Base-by-base conservation (phyloP, 208 protist genomes). In the Tritrichomonas musculus region DNA sequence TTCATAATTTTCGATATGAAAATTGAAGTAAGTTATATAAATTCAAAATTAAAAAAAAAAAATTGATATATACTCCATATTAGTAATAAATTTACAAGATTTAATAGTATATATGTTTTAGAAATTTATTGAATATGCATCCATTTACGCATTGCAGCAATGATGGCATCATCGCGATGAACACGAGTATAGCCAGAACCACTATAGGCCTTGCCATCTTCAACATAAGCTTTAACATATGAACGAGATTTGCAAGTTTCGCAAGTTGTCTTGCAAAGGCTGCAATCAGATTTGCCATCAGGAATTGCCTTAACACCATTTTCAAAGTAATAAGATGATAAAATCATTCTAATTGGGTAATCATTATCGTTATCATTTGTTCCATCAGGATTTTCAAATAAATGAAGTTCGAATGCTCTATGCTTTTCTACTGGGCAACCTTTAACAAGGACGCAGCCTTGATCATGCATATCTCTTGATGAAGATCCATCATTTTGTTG, bases 391-490 rank as follows among this genome's bases (percentile, higher is more conserved):
- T 53, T 92, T n/a, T 14, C 30, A 93, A 97, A 97, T 2, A 97
- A 72, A 57, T 95, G 92, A 5, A 92, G 80, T 66, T 97, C 96
- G 80, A 96, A 97, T 4, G 17, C 41, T 49, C 96, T 60, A 57
- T 97, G 96, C 22, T 39, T 77, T 47, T 39, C 69, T 47, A 33
- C 14, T 77, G 25, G 4, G 22, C 69, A 77, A 13, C 69, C 69
- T 47, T 77, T 96, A 39, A 96, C 82, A 27, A 97, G 73, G 30
- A 96, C 92, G 53, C 72, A 93, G 27, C 96, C 96, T 60, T 96
- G 11, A 33, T 94, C 95, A 22, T 93, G 80, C 96, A 97, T 96
- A 93, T 97, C 96, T 47, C 96, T 72, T 13, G 94, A 96, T 55
- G 94, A 94, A 0, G 65, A 93, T 53, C 94, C 96, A 60, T 84